Base-by-base conservation (phyloP, 192 early-diverging fungal genomes). In the Linnemannia schmuckeri region DNA sequence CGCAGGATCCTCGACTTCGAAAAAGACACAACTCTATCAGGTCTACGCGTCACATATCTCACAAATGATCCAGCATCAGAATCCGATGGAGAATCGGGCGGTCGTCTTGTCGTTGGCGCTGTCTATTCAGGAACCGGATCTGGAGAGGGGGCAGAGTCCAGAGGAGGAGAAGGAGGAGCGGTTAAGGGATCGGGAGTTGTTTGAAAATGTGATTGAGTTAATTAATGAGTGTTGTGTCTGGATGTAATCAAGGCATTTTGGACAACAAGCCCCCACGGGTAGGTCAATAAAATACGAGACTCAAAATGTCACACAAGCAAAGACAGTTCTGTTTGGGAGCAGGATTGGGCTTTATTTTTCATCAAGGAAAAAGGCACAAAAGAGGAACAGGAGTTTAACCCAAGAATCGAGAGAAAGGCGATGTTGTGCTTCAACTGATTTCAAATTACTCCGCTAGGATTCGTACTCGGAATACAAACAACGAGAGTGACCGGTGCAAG, bases 11-110 rank as follows among this genome's bases (percentile, higher is more conserved):
- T 82, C 89, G 2, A 40, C 74, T 1, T 87, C 89, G 1, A 76
- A 82, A 17, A 89, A 90, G 68, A 84, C 80, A 33, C 85, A 90
- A 15, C 57, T 91, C 12, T 90, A 93, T 54, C 82, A 79, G 30
- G 80, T 93, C n/a, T 93, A 93, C 72, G 89, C 91, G 22, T 88
- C 90, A 18, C 88, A 89, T 27, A 88, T 93, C 33, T 78, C 90
- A 7, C 88, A 90, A 20, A 83, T 90, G 61, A 91, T 93, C 47
- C 88, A 83, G 1, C 82, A 83, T 30, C 90, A 90, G 68, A 92
- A 92, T 76, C 90, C 91, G 12, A 69, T 76, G 20, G 92, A 93
- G 57, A 81, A 81, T 13, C 76, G 92, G 38, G 71, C 87, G 20
- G 77, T 93, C 2, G 42, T 93, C 0, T 70, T 93, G 4, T 90